These are phyloP conservation scores for Phialophora tarda DNA, from an alignment of 2,329 filamentous ascomycete genomes.

Conservation along the genomic window DNA sequence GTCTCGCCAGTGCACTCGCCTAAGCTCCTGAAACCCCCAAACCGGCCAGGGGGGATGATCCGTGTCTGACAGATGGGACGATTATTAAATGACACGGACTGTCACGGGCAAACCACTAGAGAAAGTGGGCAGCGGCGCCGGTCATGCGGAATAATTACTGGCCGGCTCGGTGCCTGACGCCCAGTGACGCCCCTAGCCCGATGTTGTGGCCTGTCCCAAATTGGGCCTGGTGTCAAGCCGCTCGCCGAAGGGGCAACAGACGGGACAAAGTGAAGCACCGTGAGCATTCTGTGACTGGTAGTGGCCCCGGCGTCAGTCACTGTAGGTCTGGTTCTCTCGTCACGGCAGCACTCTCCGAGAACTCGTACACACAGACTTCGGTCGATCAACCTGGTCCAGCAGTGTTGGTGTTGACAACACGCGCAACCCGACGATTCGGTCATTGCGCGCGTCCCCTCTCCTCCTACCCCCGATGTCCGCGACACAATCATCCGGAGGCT, in stretches of 20 bases:
- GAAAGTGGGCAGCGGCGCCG: too few species aligned
- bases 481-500: conserved; percentile 24
- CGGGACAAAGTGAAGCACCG: background rate
- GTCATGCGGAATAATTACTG: background rate
- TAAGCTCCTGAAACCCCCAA: conserved; percentile 8
- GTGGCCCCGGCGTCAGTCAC: background rate
- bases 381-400: background rate
- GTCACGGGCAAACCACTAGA: background rate
- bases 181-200: background rate
- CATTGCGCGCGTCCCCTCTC: conserved; percentile 19
- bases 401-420: conserved; percentile 7
- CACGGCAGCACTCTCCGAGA: background rate
- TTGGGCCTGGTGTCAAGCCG: background rate
- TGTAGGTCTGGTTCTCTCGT: background rate
- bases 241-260: conserved; percentile 2
- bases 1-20: background rate
- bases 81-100: background rate
- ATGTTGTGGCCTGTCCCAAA: background rate
- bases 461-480: conserved; percentile 34
- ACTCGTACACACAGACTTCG: background rate
- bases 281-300: background rate
- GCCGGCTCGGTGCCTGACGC: background rate
- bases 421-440: conserved; percentile 16
- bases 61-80: background rate
- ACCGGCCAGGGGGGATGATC: background rate